phyloP scores from a whole-genome alignment of 768 basidiomycete genomes.

The Collybia mongolica region DNA sequence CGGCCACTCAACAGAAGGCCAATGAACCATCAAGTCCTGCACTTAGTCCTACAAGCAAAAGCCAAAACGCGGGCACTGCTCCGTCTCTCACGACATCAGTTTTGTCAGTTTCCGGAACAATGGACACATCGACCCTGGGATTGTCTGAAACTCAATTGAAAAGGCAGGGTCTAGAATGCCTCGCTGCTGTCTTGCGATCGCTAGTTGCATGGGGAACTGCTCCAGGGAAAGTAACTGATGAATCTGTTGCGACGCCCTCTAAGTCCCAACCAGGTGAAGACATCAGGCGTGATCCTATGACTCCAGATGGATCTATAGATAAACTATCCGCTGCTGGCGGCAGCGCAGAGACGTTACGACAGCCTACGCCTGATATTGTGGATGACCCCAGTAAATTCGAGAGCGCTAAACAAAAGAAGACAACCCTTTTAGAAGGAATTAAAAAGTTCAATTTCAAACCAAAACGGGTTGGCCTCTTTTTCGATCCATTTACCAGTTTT shows the following conservation, averaged over 20 bases:
- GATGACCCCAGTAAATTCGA: conserved; percentile 95
- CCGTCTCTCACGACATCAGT: conserved; percentile 68
- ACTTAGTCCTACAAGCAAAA: conserved; percentile 49
- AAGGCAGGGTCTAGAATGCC: conserved; percentile 92
- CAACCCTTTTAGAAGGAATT: conserved; percentile 90
- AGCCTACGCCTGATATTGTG: conserved; percentile 72
- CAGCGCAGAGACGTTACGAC: conserved; percentile 58
- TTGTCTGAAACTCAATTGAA: conserved; percentile 83
- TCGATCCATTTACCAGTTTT: neutral
- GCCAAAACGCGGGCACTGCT: conserved; percentile 32
- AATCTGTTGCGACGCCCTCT: conserved; percentile 32
- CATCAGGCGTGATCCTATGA: conserved; percentile 43
- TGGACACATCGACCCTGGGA: conserved; percentile 67
- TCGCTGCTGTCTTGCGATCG: conserved; percentile 85
- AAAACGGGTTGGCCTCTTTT: conserved; percentile 68
- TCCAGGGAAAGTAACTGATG: conserved; percentile 43
- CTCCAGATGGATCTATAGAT: conserved; percentile 58
- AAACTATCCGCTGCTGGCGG: conserved; percentile 43
- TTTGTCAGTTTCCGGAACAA: conserved; percentile 60
- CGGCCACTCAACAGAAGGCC: conserved; percentile 44
- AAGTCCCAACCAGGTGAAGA: conserved; percentile 57
- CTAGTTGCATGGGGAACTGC: conserved; percentile 88
- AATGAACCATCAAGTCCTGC: conserved; percentile 63
- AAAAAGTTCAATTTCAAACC: conserved; percentile 99
- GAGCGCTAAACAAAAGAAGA: conserved; percentile 95